These are phyloP conservation scores for Myxozyma udenii DNA, from an alignment of 805 yeast genomes.

Conservation along the genomic window DNA sequence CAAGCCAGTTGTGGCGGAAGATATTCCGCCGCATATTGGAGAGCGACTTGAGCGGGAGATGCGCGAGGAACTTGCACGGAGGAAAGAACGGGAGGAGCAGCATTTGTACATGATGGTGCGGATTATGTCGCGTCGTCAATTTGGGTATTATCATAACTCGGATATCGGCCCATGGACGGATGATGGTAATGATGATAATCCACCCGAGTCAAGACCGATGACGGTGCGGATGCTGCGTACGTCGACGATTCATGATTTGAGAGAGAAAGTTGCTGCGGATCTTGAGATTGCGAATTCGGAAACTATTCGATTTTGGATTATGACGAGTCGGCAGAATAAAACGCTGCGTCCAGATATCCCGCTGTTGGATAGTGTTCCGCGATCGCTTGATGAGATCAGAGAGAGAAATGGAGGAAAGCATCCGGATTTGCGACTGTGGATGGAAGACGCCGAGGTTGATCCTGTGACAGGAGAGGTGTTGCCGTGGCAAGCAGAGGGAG, in stretches of 20 bases:
- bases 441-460: constrained; percentile 52
- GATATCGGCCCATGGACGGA: constrained; percentile 69
- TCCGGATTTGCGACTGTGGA: constrained; percentile 56
- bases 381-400: constrained; percentile 49
- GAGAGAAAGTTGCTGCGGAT: constrained; percentile 47
- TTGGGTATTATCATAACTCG: constrained; percentile 63
- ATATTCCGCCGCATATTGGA: constrained; percentile 67
- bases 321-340: constrained; percentile 65
- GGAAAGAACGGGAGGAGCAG: constrained; percentile 68
- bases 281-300: constrained; percentile 40
- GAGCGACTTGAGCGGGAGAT: constrained; percentile 61
- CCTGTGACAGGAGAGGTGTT: constrained; percentile 11
- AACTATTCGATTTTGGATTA: constrained; percentile 57
- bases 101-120: constrained; percentile 59
- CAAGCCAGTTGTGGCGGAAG: constrained; percentile 52
- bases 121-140: constrained; percentile 53
- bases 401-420: constrained; percentile 48
- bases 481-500: constrained; percentile 28
- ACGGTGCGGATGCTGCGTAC: constrained; percentile 55
- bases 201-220: constrained; percentile 48
- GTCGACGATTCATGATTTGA: constrained; percentile 51
- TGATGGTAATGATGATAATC: constrained; percentile 27
- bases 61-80: constrained; percentile 51
- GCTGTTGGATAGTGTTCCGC: constrained; percentile 33
- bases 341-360: constrained; percentile 62